phyloP scores from a whole-genome alignment of 805 yeast genomes.

The Kazachstania taianensis region DNA sequence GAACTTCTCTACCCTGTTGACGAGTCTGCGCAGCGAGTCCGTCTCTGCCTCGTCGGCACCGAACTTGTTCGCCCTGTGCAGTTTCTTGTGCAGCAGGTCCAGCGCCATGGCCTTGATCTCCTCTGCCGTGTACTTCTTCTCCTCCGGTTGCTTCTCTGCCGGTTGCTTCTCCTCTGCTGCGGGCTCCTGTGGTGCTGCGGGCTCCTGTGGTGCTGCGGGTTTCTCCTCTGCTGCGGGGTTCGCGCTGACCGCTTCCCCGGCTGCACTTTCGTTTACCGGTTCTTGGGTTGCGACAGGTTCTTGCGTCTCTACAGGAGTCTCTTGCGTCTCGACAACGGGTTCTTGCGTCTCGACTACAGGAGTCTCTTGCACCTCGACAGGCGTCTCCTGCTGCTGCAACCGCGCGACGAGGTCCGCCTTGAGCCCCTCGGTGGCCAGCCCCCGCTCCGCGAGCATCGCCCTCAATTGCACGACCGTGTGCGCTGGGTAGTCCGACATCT shows the following conservation, averaged over 20 bases:
- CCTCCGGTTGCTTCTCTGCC: conserved; percentile 1
- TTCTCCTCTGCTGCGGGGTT: conserved; percentile 7
- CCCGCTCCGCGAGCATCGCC: conserved; percentile 57
- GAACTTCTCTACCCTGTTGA: conserved; percentile 54
- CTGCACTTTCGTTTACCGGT: no score
- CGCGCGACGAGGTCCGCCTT: conserved; percentile 69
- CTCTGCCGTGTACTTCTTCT: conserved; percentile 38
- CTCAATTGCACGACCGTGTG: conserved; percentile 78
- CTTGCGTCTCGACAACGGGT: conserved; percentile 67
- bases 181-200: conserved; percentile 1
- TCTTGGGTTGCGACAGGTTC: no score
- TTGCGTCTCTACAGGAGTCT: conserved; percentile 59
- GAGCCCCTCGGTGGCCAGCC: conserved; percentile 63
- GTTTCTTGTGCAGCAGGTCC: conserved; percentile 54
- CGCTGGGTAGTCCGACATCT: conserved; percentile 48
- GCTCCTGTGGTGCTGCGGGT: conserved; percentile 1
- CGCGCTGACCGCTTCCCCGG: conserved; percentile 10
- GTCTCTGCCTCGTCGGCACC: conserved; percentile 56
- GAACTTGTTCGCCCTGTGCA: conserved; percentile 67
- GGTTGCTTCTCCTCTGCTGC: neutral
- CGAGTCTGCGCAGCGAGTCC: conserved; percentile 47
- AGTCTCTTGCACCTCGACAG: conserved; percentile 75
- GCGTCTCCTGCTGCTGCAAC: conserved; percentile 63
- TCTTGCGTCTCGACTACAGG: conserved; percentile 56
- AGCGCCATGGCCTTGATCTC: conserved; percentile 61